Evolutionary conservation across 2,329 filamentous ascomycete genomes (phyloP), one percentile per base, ranked within the genome.

Genomic region (Talaromyces marneffei): DNA sequence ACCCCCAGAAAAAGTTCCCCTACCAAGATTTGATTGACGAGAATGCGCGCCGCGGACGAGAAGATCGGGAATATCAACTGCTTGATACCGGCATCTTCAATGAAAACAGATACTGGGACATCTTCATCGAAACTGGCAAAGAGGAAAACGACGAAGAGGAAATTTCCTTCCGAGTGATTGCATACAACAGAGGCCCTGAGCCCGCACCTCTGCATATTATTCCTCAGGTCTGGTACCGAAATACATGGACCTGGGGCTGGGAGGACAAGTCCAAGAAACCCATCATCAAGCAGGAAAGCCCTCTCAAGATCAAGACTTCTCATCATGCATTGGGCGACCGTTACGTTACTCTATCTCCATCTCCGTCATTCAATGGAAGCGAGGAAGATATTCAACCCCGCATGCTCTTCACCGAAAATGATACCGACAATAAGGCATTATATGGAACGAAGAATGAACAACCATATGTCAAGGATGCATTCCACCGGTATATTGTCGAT

Each of bases 211-310:
- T 97, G 59, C 94, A 97, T 75, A 96, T 97, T 70, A 80, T 97
- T 46, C 93, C 93, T 8, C 94, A 97, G 63, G 86, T 96, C 57
- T 97, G 92, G 91, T 97, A 97, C 80, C 87, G 93, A 66, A 97
- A 97, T 75, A 97, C 92, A 2, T 97, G 94, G 94, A 85, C 89
- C 40, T 97, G 93, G 93, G 93, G 92, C 23, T 85, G 89, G 65
- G 90, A 96, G 70, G 74, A 85, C 10, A 79, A 82, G 31, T 85
- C 89, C 56, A 87, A 87, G 73, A 96, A 95, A 77, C 94, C 93
- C 0, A 85, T 82, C n/a, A 89, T 97, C 64, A 80, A 82, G 57
- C 82, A 86, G 65, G 78, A 86, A 27, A 83, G 81, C 25, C 85
- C 89, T 29, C 86, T 87, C 53, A 82, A 87, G 59, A 87, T 86